Evolutionary conservation across 495 filamentous ascomycete species (phyloP), one percentile per base, ranked within the genome.

Genomic region (Glonium stellatum): DNA sequence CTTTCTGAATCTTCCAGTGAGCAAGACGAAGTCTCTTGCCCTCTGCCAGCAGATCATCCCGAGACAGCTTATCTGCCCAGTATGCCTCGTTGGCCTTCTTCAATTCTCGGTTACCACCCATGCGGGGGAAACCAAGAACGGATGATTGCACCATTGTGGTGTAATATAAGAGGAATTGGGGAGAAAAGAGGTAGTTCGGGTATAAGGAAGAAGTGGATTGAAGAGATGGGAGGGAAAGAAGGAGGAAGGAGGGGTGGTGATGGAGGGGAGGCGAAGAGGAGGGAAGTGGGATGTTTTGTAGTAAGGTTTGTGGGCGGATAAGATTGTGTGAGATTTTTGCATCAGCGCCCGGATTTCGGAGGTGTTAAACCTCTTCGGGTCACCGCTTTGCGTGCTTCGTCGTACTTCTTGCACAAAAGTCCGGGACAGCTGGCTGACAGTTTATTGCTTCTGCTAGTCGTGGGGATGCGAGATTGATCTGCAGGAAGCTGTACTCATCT

Each of bases 1-100:
- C 84, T 82, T 97, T 93, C 82, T 97, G 93, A 79, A 97, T 90
- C 82, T 95, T 90, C 93, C 93, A 98, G 85, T 98, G 93, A 70
- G 85, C 91, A 58, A 87, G 80, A 80, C 93, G 88, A 61, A 98
- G 89, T 71, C 90, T 83, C 87, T 97, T 97, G 73, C 88, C 93
- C 82, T 97, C 95, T 55, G 83, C 79, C 62, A 97, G 80, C 61
- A 98, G 87, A 55, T 90, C 89, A 62, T 87, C 83, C 66, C 87
- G 88, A 56, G 88, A 90, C 73, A 95, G 78, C 82, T 97, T 97
- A 69, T 84, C 95, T 71, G 77, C 88, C 93, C 93, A 98, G 85
- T 97, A 86, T 59, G 92, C 87, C 78, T 98, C 93, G 59, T 89
- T 97, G 70, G 93, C 93, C 84, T 98, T 98, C 88, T 98, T 98